A percentile compares a stretch with the other conserved stretches of the same genome.
phyloP scores from a whole-genome alignment of 2,329 filamentous ascomycete species.

The Drechslerella coelobrocha region DNA sequence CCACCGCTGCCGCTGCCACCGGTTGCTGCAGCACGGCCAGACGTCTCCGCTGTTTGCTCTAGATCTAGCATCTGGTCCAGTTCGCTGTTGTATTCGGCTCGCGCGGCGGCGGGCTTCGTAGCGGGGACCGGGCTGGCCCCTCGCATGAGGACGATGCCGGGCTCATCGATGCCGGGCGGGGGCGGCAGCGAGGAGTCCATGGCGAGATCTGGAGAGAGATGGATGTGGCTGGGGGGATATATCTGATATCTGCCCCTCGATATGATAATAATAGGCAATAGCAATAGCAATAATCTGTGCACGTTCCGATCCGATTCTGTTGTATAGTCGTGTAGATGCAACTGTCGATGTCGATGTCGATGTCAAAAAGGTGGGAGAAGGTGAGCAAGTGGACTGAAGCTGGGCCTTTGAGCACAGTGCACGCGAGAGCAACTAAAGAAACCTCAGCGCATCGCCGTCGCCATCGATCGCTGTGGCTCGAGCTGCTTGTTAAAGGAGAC shows the following conservation, averaged over 20 bases:
- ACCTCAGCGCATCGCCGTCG: background rate
- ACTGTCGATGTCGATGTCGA: background rate
- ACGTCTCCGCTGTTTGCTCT: constrained; percentile 24
- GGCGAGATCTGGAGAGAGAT: too few species aligned
- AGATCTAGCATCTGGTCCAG: background rate
- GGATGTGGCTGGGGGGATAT: too few species aligned
- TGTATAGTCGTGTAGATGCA: background rate
- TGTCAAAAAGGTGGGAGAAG: too few species aligned
- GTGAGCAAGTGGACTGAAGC: too few species aligned
- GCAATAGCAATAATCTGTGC: too few species aligned
- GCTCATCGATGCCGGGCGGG: constrained; percentile 28
- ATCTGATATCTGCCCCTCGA: too few species aligned
- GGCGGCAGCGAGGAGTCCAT: constrained; percentile 30
- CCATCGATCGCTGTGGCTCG: background rate
- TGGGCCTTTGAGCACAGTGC: too few species aligned
- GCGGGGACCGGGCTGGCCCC: background rate
- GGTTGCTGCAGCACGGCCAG: background rate
- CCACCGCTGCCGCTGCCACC: constrained; percentile 1
- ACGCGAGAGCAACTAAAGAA: too few species aligned
- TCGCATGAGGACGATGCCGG: background rate
- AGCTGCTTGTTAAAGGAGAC: too few species aligned
- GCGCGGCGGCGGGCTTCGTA: background rate
- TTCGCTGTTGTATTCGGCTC: constrained; percentile 4
- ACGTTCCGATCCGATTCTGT: too few species aligned
- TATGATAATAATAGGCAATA: too few species aligned